phyloP scores from a whole-genome alignment of 1,284 basidiomycete species.

The Phellinidium pouzarii region DNA sequence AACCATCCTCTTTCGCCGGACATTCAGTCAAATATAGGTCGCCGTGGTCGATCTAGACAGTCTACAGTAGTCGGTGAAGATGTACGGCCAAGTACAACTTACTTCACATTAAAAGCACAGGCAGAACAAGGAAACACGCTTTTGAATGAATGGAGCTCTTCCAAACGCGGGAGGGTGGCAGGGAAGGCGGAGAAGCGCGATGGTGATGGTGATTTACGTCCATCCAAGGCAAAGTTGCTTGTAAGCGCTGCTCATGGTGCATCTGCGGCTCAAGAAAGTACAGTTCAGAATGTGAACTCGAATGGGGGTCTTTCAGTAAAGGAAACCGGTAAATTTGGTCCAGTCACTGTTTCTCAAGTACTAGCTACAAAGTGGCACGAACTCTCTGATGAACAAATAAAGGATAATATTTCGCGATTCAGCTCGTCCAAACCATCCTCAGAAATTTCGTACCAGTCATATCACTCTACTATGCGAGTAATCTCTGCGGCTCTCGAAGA shows the following conservation, averaged over 20 bases:
- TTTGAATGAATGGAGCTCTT: slow-evolving; percentile 7
- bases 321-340: slow-evolving; percentile 18
- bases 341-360: slow-evolving; percentile 37
- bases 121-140: slow-evolving; percentile 12
- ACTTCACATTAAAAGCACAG: slow-evolving; percentile 18
- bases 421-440: slow-evolving; percentile 37
- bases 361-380: slow-evolving; percentile 64
- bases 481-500: slow-evolving; percentile 60
- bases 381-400: slow-evolving; percentile 64
- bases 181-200: neutral
- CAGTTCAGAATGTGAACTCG: neutral
- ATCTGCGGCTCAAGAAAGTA: neutral
- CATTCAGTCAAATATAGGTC: slow-evolving; percentile 1
- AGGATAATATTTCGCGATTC: slow-evolving; percentile 47
- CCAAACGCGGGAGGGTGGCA: slow-evolving; percentile 5
- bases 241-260: neutral
- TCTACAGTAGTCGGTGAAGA: slow-evolving; percentile 1
- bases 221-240: neutral
- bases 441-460: slow-evolving; percentile 46
- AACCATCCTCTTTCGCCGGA: slow-evolving; percentile 17
- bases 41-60: slow-evolving; percentile 11
- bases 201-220: neutral
- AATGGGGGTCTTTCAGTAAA: slow-evolving; percentile 4
- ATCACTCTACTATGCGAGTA: slow-evolving; percentile 59
- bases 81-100: slow-evolving; percentile 10